Percentiles rank a stretch among this genome's conserved stretches.
Evolutionary conservation across 2,329 filamentous ascomycete species (phyloP).

Genomic region (Cytospora mali): DNA sequence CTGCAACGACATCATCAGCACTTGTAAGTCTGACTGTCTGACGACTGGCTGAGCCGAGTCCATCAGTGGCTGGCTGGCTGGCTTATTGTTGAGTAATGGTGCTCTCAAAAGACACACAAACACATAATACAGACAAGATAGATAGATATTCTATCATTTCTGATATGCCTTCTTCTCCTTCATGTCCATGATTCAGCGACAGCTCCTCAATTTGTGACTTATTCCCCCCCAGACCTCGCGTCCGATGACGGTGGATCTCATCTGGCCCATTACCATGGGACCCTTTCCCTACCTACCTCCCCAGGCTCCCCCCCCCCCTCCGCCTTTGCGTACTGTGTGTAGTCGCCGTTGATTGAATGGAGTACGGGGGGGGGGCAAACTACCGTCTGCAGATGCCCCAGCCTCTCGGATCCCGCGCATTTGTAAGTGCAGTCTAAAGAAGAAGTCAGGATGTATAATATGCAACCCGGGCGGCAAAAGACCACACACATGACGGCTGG

Average conservation of each 20-base stretch:
- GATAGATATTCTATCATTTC: too few species aligned
- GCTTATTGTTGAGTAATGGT: too few species aligned
- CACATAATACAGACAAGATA: too few species aligned
- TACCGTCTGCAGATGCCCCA: too few species aligned
- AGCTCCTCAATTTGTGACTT: background rate
- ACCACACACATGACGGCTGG: background rate
- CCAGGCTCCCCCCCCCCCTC: background rate
- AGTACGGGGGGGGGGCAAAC: too few species aligned
- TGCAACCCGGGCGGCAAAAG: background rate
- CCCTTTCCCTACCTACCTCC: background rate
- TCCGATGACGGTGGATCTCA: constrained; percentile 1
- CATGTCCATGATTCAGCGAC: background rate
- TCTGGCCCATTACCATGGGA: background rate
- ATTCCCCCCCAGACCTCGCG: background rate
- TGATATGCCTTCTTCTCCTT: too few species aligned
- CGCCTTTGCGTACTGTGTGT: background rate
- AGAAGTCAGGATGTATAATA: background rate
- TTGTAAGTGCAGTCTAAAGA: constrained; percentile 8
- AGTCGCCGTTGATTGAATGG: background rate
- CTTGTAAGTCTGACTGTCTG: background rate
- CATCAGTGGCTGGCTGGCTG: background rate
- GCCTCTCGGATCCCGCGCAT: constrained; percentile 19
- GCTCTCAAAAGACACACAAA: too few species aligned
- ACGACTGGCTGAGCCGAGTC: background rate
- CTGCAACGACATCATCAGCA: background rate